These are phyloP conservation scores for Neurospora pannonica DNA, from an alignment of 495 filamentous ascomycete genomes.

Conservation along the genomic window DNA sequence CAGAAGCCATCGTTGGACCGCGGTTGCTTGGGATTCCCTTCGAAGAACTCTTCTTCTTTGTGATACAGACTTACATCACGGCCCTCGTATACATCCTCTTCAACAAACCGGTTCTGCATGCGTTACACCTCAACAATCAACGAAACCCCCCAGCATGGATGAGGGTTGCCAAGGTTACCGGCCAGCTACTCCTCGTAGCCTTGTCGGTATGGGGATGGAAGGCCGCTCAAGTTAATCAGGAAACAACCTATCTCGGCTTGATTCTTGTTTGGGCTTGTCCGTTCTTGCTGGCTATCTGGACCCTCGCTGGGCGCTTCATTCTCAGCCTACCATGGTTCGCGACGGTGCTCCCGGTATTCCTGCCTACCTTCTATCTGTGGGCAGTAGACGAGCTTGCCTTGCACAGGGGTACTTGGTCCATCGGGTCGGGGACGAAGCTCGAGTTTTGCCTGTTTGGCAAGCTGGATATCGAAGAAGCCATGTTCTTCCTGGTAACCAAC, in stretches of 20 bases:
- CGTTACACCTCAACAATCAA: conserved; percentile 38
- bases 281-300: conserved; percentile 54
- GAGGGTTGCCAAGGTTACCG: conserved; percentile 22
- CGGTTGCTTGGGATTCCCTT: conserved; percentile 49
- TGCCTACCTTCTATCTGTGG: conserved; percentile 62
- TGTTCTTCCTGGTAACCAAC: conserved; percentile 61
- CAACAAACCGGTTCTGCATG: conserved; percentile 52
- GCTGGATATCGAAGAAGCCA: conserved; percentile 57
- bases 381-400: conserved; percentile 54
- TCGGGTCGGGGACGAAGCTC: conserved; percentile 52
- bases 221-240: not conserved
- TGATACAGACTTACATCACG: conserved; percentile 67
- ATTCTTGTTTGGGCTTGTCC: conserved; percentile 59
- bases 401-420: conserved; percentile 55
- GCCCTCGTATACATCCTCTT: conserved; percentile 53
- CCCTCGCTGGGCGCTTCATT: conserved; percentile 48
- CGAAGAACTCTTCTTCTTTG: conserved; percentile 66
- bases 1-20: conserved; percentile 46
- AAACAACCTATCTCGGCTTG: conserved; percentile 50
- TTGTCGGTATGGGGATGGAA: conserved; percentile 23
- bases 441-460: conserved; percentile 47
- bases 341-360: conserved; percentile 42
- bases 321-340: conserved; percentile 42
- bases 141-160: conserved; percentile 3
- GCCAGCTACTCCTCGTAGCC: conserved; percentile 32